These are phyloP conservation scores for Globisporangium paroecandrum DNA, from an alignment of 352 stramenopile genomes.

Conservation along the genomic window DNA sequence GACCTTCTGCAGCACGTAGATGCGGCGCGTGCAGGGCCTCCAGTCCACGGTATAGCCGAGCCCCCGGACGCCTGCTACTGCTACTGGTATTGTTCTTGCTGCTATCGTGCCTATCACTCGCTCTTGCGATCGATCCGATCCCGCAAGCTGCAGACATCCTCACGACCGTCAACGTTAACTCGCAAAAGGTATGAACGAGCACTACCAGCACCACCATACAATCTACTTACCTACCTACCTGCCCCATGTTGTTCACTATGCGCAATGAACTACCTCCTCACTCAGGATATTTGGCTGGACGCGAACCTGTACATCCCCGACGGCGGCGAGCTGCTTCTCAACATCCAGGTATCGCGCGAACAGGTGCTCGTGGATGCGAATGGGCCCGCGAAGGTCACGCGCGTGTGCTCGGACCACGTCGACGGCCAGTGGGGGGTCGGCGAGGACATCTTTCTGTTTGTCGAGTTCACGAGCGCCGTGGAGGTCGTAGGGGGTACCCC, in stretches of 20 bases:
- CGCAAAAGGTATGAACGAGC: slow-evolving; percentile 27
- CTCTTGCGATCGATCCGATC: slow-evolving; percentile 34
- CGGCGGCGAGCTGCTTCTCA: slow-evolving; percentile 58
- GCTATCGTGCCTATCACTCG: not conserved
- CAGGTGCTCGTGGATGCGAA: slow-evolving; percentile 41
- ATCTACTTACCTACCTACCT: not conserved
- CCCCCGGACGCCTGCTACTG: not conserved
- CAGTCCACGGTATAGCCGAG: too few relatives aligned
- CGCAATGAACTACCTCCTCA: too few relatives aligned
- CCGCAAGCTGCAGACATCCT: slow-evolving; percentile 49
- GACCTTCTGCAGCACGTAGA: too few relatives aligned
- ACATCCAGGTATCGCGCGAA: slow-evolving; percentile 60
- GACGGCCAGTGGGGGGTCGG: slow-evolving; percentile 54
- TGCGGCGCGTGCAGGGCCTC: too few relatives aligned
- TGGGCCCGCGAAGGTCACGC: slow-evolving; percentile 57
- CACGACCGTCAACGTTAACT: slow-evolving; percentile 41
- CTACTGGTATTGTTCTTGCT: slow-evolving; percentile 6
- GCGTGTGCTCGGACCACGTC: slow-evolving; percentile 52
- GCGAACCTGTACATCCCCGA: slow-evolving; percentile 74
- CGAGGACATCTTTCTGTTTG: slow-evolving; percentile 54
- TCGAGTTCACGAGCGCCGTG: slow-evolving; percentile 70
- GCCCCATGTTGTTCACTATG: not conserved
- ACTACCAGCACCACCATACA: too few relatives aligned
- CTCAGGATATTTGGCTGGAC: slow-evolving; percentile 52
- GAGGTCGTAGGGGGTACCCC: slow-evolving; percentile 45